phyloP scores from a whole-genome alignment of 805 yeast species.

The Starmera amethionina region DNA sequence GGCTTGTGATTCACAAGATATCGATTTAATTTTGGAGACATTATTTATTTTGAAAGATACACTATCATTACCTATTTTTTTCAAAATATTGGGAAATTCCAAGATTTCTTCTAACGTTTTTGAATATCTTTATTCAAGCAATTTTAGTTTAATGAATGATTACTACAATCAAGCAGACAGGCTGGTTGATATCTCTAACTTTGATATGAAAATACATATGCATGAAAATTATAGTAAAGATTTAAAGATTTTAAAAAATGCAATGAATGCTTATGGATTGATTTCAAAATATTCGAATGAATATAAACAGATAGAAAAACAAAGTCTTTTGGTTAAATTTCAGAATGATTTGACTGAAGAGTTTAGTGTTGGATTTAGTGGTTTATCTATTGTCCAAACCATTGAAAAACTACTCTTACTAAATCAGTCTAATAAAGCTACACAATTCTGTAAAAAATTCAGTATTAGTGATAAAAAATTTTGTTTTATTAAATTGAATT shows the following conservation, averaged over 20 bases:
- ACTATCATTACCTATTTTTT: conserved; percentile 56
- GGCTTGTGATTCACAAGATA: conserved; percentile 50
- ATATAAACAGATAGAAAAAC: conserved; percentile 32
- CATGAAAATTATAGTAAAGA: conserved; percentile 5
- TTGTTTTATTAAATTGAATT: conserved; percentile 42
- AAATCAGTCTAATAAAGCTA: conserved; percentile 40
- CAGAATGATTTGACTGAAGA: conserved; percentile 37
- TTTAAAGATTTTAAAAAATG: conserved; percentile 17
- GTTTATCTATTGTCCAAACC: conserved; percentile 38
- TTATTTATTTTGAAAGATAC: conserved; percentile 42
- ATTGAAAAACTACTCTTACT: conserved; percentile 33
- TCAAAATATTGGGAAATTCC: conserved; percentile 47
- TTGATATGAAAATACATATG: conserved; percentile 24
- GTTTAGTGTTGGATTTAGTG: conserved; percentile 29
- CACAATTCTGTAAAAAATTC: conserved; percentile 39
- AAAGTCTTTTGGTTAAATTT: conserved; percentile 28
- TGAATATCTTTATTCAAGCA: conserved; percentile 23
- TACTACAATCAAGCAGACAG: conserved; percentile 59
- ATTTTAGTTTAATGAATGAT: conserved; percentile 34
- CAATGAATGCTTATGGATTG: conserved; percentile 22
- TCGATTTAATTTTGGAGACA: conserved; percentile 50
- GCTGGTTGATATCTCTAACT: conserved; percentile 33
- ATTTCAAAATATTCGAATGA: conserved; percentile 26
- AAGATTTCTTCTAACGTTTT: conserved; percentile 26
- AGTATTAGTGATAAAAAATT: conserved; percentile 47